Conservation (phyloP, 2,329 filamentous ascomycete species). For the Neopestalotiopsis clavispora region DNA sequence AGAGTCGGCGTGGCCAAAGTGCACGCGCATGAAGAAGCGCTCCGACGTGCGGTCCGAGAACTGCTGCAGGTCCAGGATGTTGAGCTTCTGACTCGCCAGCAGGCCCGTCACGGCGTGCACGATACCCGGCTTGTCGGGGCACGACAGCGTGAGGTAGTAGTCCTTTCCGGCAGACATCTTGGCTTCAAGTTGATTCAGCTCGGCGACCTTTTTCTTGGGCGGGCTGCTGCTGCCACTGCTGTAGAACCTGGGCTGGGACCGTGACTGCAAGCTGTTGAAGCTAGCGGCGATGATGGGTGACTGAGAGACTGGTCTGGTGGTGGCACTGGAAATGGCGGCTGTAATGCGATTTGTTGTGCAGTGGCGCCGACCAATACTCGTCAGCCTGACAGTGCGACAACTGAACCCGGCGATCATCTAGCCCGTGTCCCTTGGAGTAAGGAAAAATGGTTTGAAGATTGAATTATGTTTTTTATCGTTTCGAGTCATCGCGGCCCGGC, state of each 20-base stretch:
- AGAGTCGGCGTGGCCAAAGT: slow-evolving; percentile 68
- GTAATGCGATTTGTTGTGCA: slow-evolving; percentile 7
- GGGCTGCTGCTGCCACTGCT: background rate
- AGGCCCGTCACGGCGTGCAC: slow-evolving; percentile 83
- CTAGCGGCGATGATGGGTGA: slow-evolving; percentile 10
- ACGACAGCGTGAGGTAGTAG: slow-evolving; percentile 80
- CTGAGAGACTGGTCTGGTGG: background rate
- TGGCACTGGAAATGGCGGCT: background rate
- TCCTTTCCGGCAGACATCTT: slow-evolving; percentile 43
- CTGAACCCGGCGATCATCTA: slow-evolving; percentile 19
- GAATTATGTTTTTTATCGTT: background rate
- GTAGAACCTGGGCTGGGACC: background rate
- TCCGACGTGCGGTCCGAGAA: slow-evolving; percentile 77
- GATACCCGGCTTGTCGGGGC: slow-evolving; percentile 84
- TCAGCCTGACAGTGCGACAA: slow-evolving; percentile 17
- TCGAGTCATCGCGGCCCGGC: slow-evolving; percentile 3
- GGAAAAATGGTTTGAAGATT: slow-evolving; percentile 20
- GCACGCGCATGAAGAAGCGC: slow-evolving; percentile 88
- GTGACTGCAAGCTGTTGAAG: slow-evolving; percentile 7
- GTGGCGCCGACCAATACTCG: slow-evolving; percentile 11
- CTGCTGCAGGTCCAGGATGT: slow-evolving; percentile 84
- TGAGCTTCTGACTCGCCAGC: slow-evolving; percentile 74
- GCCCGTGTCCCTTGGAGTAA: slow-evolving; percentile 1
- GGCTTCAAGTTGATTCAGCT: background rate
- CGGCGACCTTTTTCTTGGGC: background rate